Evolutionary conservation across 192 early-diverging fungal species (phyloP).

Genomic region (Coemansia sp.): DNA sequence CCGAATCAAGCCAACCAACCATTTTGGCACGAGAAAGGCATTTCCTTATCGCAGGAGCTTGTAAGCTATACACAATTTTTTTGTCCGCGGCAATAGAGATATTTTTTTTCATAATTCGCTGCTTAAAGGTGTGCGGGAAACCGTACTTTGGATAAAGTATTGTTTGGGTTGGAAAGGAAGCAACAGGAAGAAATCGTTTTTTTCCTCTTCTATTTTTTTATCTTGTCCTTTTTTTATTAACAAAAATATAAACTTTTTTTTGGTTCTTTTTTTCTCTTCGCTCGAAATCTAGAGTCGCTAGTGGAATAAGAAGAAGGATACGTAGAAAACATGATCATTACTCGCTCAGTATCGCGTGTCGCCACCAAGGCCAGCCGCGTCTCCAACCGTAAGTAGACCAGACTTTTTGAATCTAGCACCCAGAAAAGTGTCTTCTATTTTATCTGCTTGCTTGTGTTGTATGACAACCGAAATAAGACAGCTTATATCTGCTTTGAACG

Average conservation of each 20-base stretch:
- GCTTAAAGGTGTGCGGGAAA: too few relatives aligned
- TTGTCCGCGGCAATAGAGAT: too few relatives aligned
- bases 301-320: constrained; percentile 5
- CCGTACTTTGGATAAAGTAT: neutral
- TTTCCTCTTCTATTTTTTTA: constrained; percentile 1
- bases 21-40: too few relatives aligned
- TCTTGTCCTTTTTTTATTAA: constrained; percentile 1
- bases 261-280: constrained; percentile 5
- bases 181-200: neutral
- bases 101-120: too few relatives aligned
- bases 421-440: neutral
- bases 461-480: too few relatives aligned
- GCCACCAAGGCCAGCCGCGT: constrained; percentile 44
- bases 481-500: neutral
- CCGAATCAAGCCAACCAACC: neutral
- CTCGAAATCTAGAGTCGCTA: neutral
- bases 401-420: neutral
- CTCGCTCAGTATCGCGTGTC: constrained; percentile 46
- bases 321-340: constrained; percentile 38
- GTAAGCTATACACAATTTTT: too few relatives aligned
- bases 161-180: neutral
- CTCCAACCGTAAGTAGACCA: constrained; percentile 38
- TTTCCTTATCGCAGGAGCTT: too few relatives aligned
- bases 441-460: too few relatives aligned
- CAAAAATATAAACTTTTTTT: constrained; percentile 1